Base-by-base conservation (phyloP, 2,329 filamentous ascomycete genomes). In the Dryadomyces quercivorus region DNA sequence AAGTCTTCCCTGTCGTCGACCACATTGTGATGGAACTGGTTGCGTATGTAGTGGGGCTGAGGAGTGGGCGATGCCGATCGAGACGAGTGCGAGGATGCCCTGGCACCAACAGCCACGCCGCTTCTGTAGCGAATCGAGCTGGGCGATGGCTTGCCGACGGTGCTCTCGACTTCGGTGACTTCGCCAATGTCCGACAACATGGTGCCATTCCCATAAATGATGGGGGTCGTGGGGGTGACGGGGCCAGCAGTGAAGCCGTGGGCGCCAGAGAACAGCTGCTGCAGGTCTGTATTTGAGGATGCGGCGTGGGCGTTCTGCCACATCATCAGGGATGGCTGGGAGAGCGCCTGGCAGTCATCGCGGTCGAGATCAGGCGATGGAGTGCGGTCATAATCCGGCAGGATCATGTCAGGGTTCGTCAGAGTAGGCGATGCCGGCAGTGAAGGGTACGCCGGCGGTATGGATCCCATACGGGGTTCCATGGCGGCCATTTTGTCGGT, bases 331-430 rank as follows among this genome's bases (percentile, higher is more conserved):
- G 74, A 70, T 62, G 76, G 73, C 57, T 75, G 75, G 56, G 69
- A 63, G 54, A 44, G 71, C 63, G 75, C 72, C 56, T 75, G 50
- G 31, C 50, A 56, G 57, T 21, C 22, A 13, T 58, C 57, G 46
- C 73, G 64, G 66, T 79, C 70, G 64, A 75, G 71, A 65, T 75
- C 73, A 64, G 77, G 69, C 66, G 73, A 66, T 67, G 73, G 60
- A 66, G 78, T 65, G 66, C 75, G 76, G 60, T 82, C 80, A 64
- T 84, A 82, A 65, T 86, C 83, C 57, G 91, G 91, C 52, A 96
- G 73, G 63, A 96, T 95, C 88, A 95, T 91, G 67, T 95, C 91
- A 52, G 90, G 89, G 68, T 95, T 94, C 55, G 89, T 94, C 63
- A 96, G 74, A 2, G 91, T 95, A 49, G 91, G 91, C 57, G 88